Conservation (phyloP, 2,329 filamentous ascomycete species). For the Aspergillus niger region DNA sequence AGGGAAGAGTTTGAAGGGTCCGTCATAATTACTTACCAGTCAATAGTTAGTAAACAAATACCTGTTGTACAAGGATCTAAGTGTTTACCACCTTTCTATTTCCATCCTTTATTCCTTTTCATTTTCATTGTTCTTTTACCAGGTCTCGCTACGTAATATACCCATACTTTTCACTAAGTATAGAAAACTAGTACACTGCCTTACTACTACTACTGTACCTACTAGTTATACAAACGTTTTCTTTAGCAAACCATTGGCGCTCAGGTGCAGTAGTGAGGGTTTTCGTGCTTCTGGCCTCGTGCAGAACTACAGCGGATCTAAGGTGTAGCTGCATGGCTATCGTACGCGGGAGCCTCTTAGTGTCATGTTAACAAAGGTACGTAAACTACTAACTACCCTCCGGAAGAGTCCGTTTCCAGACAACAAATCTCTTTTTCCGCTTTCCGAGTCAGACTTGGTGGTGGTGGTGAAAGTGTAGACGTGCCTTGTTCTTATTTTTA, state of each 20-base stretch:
- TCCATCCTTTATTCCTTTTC: no score
- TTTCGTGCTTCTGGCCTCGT: neutral
- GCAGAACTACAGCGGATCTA: constrained; percentile 9
- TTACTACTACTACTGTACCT: no score
- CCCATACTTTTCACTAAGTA: no score
- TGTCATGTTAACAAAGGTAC: neutral
- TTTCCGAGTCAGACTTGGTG: neutral
- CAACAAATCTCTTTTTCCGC: neutral
- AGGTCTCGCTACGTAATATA: no score
- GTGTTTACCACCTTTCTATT: no score
- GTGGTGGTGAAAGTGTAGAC: neutral
- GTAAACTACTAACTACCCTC: neutral
- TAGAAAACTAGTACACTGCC: no score
- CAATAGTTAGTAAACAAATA: no score
- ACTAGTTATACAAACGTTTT: no score
- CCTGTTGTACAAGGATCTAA: no score
- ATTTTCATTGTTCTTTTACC: no score
- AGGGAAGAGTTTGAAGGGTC: no score
- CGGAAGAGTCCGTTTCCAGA: neutral
- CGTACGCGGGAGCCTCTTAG: neutral
- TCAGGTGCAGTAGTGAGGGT: constrained; percentile 19
- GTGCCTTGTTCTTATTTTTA: neutral
- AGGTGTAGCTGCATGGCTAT: neutral
- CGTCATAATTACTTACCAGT: no score
- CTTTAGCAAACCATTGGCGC: neutral